Evolutionary conservation across 2,329 filamentous ascomycete species (phyloP).

Genomic region (Fusarium virguliforme): DNA sequence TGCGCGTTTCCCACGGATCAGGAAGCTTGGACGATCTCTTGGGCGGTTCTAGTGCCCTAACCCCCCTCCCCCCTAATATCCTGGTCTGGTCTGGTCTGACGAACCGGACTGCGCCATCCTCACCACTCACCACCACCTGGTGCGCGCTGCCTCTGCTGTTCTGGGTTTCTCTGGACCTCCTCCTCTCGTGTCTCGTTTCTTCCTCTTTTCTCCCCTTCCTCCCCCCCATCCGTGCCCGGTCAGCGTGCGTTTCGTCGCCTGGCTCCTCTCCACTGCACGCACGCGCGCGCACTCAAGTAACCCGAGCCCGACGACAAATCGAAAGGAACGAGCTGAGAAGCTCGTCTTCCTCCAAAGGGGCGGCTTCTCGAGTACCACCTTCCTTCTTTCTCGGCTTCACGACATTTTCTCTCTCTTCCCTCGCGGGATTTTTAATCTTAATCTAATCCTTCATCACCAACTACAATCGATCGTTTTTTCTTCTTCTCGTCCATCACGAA

Average conservation of each 20-base stretch:
- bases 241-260: slow-evolving; percentile 48
- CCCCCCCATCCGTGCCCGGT: slow-evolving; percentile 47
- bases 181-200: slow-evolving; percentile 36
- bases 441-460: slow-evolving; percentile 50
- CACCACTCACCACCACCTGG: slow-evolving; percentile 34
- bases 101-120: slow-evolving; percentile 27
- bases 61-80: slow-evolving; percentile 39
- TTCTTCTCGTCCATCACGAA: slow-evolving; percentile 29
- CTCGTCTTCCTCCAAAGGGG: slow-evolving; percentile 39
- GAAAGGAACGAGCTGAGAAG: slow-evolving; percentile 48
- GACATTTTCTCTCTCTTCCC: slow-evolving; percentile 45
- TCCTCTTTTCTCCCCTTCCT: slow-evolving; percentile 26
- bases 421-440: slow-evolving; percentile 47
- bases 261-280: slow-evolving; percentile 44
- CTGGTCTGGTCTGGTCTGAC: slow-evolving; percentile 23
- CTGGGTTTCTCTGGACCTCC: slow-evolving; percentile 38
- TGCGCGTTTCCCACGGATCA: slow-evolving; percentile 18
- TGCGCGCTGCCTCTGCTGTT: slow-evolving; percentile 27
- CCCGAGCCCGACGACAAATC: slow-evolving; percentile 45
- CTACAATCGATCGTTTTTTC: slow-evolving; percentile 46
- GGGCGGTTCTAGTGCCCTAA: slow-evolving; percentile 36
- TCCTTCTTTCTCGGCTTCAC: slow-evolving; percentile 41
- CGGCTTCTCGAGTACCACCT: slow-evolving; percentile 40
- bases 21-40: slow-evolving; percentile 16
- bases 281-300: slow-evolving; percentile 24